Conservation (phyloP, 371 early-diverging fungal genomes). For the Mucor plumbeus region DNA sequence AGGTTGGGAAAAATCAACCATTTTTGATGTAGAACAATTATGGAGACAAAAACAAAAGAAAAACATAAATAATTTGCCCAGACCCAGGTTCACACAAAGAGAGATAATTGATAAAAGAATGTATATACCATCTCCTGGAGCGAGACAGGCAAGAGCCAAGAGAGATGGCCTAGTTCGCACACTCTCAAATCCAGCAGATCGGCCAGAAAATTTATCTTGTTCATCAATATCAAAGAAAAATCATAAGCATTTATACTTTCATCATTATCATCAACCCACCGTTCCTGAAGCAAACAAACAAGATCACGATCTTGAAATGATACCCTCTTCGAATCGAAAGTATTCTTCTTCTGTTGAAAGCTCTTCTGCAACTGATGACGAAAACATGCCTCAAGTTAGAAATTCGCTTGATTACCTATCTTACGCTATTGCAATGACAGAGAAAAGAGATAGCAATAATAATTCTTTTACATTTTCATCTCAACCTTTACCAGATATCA, state of each 20-base stretch:
- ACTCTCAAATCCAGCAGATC: conserved; percentile 17
- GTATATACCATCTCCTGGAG: conserved; percentile 25
- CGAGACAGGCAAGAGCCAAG: conserved; percentile 22
- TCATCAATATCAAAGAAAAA: not conserved
- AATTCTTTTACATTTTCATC: conserved; percentile 12
- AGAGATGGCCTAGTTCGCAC: conserved; percentile 30
- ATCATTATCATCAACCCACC: conserved; percentile 4
- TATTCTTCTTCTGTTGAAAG: not conserved
- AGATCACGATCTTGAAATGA: not conserved
- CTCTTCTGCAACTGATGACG: not conserved
- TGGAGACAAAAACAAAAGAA: conserved; percentile 45
- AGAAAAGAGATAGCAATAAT: conserved; percentile 13
- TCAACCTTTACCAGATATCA: conserved; percentile 37
- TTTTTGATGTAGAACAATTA: conserved; percentile 40
- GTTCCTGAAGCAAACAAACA: not conserved
- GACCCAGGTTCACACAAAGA: conserved; percentile 47
- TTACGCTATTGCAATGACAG: conserved; percentile 49
- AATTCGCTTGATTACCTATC: conserved; percentile 41
- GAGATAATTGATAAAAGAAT: conserved; percentile 42
- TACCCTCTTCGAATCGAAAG: not conserved
- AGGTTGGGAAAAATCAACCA: conserved; percentile 46
- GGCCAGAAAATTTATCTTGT: too few species aligned
- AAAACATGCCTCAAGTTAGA: conserved; percentile 6
- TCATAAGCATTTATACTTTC: not conserved
- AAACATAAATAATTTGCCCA: conserved; percentile 36